Evolutionary conservation across 768 basidiomycete species (phyloP).

Genomic region (Filobasidium floriforme): DNA sequence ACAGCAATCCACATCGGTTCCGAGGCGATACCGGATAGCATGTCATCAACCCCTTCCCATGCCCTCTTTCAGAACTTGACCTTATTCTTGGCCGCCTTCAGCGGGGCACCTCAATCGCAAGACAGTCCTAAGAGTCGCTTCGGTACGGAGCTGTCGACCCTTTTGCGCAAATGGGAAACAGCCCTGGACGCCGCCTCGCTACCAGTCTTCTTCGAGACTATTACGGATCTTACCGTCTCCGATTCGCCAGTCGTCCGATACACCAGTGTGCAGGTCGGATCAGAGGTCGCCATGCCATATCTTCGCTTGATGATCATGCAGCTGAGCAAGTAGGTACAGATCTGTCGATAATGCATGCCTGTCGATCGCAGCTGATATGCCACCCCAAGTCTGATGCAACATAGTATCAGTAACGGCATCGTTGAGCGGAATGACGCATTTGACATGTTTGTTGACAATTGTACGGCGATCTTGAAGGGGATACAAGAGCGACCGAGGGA

Average conservation of each 20-base stretch:
- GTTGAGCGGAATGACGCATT: conserved; percentile 16
- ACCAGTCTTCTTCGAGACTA: conserved; percentile 14
- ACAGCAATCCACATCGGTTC: not conserved
- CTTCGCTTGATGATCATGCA: conserved; percentile 14
- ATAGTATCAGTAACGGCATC: conserved; percentile 13
- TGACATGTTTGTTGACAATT: conserved; percentile 16
- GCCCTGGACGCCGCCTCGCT: not conserved
- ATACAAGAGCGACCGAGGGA: not conserved
- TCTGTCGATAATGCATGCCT: not conserved
- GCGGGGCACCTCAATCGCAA: conserved; percentile 48
- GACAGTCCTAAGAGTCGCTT: not conserved
- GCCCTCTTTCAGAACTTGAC: conserved; percentile 58
- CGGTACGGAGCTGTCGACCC: not conserved
- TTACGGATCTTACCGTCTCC: conserved; percentile 15
- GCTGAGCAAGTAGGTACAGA: conserved; percentile 8
- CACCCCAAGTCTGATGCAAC: conserved; percentile 15
- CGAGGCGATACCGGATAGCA: not conserved
- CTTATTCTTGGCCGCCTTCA: conserved; percentile 64
- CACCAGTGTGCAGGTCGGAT: conserved; percentile 15
- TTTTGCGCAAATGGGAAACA: conserved; percentile 2
- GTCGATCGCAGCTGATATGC: not conserved
- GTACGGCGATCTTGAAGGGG: not conserved
- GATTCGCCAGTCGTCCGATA: conserved; percentile 12
- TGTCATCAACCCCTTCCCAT: not conserved
- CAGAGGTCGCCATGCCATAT: conserved; percentile 18